Base-by-base conservation (phyloP, 179 eudicot species). In the Camellia oleifera region DNA sequence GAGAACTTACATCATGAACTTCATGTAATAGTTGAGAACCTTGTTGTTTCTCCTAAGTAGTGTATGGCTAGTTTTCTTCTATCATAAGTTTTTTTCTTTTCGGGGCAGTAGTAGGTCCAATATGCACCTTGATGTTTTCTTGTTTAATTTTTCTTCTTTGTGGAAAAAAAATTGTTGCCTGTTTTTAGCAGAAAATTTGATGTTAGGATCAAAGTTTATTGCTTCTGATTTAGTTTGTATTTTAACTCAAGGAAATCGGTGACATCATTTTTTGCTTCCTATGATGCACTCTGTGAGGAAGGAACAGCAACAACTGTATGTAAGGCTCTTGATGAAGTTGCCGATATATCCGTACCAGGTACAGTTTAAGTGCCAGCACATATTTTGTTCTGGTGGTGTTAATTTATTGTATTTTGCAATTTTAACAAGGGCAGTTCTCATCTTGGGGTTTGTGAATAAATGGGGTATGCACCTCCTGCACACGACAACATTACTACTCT, bases 271-370 rank as follows among this genome's bases (percentile, higher is more conserved):
- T 96, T 94, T 88, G 94, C 96, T 79, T 98, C 91, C 68, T 96
- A 67, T 89, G 99, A 96, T 86, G 97, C 96, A 53, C 91, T 96
- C 32, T 92, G 99, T 83, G 99, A 96, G 88, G 99, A 96, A 88
- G 99, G 99, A 78, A 96, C 97, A 32, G 96, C 98, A 72, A 92
- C 94, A 7, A 75, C 93, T 76, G 99, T 96, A 64, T 94, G 99
- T 79, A 87, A 89, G 85, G 96, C 99, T 63, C 95, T 96, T 82
- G 93, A 92, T 78, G 99, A 94, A 86, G 88, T 94, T 76, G 93
- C 99, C 62, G 96, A 94, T 82, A 88, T 96, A 84, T 88, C 91
- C 40, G 76, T 94, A 63, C 97, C 96, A 79, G 98, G 99, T 96
- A 84, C 15, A 63, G 54, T 44, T 45, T 7, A 44, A 40, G 67